These are phyloP conservation scores for Phragmites australis DNA, from an alignment of 176 grass and related monocot genomes.

Conservation along the genomic window DNA sequence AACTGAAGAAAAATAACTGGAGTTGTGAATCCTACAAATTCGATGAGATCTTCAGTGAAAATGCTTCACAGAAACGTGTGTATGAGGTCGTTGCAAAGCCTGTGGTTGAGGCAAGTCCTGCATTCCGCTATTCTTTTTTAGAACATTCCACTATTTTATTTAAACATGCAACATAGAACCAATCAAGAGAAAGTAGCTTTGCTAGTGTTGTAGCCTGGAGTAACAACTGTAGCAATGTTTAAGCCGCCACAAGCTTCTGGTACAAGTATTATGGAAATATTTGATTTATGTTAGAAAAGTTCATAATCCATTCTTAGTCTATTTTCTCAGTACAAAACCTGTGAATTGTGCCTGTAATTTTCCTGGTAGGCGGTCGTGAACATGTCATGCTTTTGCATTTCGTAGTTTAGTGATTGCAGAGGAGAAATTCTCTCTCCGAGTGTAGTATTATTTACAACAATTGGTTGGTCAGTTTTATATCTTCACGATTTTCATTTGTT, in stretches of 20 bases:
- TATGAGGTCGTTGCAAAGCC: conserved; percentile 89
- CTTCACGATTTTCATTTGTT: not conserved
- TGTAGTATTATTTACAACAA: conserved; percentile 2
- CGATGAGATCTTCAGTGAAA: conserved; percentile 81
- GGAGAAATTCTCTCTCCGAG: not conserved
- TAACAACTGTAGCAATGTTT: not conserved
- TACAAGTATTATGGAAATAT: not conserved
- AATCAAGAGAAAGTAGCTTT: conserved; percentile 11
- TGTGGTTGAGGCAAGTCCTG: conserved; percentile 81
- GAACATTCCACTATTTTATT: conserved; percentile 6
- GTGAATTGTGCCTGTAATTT: not conserved
- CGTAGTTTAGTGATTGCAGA: not conserved
- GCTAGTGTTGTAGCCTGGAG: not conserved
- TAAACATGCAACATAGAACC: not conserved
- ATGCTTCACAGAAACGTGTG: conserved; percentile 80
- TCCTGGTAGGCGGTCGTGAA: not conserved
- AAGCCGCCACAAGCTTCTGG: not conserved
- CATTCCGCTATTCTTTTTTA: not conserved
- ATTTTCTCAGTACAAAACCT: not conserved
- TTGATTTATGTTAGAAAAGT: not conserved
- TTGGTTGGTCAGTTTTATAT: not conserved
- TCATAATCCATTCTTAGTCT: not conserved
- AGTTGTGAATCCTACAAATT: conserved; percentile 85
- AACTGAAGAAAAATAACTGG: conserved; percentile 92
- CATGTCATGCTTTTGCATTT: not conserved